phyloP scores from a whole-genome alignment of 306 rosid genomes.

The Casuarina glauca region DNA sequence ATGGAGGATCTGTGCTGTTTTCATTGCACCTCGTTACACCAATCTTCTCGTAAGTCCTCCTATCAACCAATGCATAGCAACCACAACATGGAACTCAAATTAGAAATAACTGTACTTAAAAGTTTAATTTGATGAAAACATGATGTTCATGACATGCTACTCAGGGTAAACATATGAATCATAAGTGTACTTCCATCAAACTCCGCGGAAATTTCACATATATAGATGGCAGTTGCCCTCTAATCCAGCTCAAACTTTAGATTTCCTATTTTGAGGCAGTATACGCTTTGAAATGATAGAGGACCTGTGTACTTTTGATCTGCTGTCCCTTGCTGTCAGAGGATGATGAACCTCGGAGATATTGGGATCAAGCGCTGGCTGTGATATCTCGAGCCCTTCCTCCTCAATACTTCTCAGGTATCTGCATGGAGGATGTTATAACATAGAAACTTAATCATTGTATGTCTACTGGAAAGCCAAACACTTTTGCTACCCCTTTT shows the following conservation, averaged over 20 bases:
- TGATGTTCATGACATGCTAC: background rate
- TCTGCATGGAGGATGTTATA: constrained; percentile 1
- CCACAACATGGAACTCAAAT: background rate
- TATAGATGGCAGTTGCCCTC: background rate
- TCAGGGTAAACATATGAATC: background rate
- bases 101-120: background rate
- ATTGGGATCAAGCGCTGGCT: constrained; percentile 32
- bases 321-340: constrained; percentile 23
- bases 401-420: constrained; percentile 22
- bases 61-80: constrained; percentile 8
- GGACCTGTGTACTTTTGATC: constrained; percentile 23
- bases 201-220: background rate
- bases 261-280: background rate
- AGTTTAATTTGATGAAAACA: background rate
- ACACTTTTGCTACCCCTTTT: background rate
- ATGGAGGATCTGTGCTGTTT: constrained; percentile 28
- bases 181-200: background rate
- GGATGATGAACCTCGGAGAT: constrained; percentile 28
- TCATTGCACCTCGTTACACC: constrained; percentile 23
- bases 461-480: background rate
- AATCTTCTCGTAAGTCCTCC: constrained; percentile 20
- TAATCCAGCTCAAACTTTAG: background rate
- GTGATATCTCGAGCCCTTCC: constrained; percentile 40
- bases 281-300: background rate
- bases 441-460: background rate